phyloP scores from a whole-genome alignment of 129 eudicot species.

The Flaveria brownii region DNA sequence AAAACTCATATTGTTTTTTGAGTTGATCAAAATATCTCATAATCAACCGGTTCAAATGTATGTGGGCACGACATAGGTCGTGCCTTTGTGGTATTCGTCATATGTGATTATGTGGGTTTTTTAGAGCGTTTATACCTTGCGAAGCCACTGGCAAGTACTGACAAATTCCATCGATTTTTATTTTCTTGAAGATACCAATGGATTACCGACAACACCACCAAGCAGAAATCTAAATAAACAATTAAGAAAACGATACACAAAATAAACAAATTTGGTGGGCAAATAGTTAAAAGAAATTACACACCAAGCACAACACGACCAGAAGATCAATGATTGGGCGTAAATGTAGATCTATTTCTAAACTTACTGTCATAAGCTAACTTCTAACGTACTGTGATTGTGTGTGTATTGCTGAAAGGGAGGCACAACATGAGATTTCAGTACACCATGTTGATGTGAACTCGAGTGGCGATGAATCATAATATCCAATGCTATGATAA shows the following conservation, averaged over 20 bases:
- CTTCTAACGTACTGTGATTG: background rate
- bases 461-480: background rate
- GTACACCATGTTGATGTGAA: slow-evolving; percentile 14
- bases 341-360: background rate
- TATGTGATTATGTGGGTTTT: too few species aligned
- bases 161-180: too few species aligned
- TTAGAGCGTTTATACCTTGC: too few species aligned
- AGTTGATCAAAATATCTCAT: too few species aligned
- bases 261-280: background rate
- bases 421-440: background rate
- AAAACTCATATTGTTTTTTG: too few species aligned
- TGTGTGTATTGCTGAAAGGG: background rate
- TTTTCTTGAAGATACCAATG: too few species aligned
- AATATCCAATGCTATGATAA: background rate
- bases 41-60: too few species aligned
- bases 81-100: too few species aligned
- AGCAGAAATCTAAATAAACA: background rate
- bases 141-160: too few species aligned
- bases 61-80: too few species aligned
- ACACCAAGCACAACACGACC: background rate
- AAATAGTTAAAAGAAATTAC: background rate
- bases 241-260: background rate
- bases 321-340: background rate
- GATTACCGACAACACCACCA: too few species aligned
- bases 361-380: background rate